Evolutionary conservation across 768 basidiomycete species (phyloP), one percentile per base, ranked within the genome.

Genomic region (Rhodotorula paludigena): DNA sequence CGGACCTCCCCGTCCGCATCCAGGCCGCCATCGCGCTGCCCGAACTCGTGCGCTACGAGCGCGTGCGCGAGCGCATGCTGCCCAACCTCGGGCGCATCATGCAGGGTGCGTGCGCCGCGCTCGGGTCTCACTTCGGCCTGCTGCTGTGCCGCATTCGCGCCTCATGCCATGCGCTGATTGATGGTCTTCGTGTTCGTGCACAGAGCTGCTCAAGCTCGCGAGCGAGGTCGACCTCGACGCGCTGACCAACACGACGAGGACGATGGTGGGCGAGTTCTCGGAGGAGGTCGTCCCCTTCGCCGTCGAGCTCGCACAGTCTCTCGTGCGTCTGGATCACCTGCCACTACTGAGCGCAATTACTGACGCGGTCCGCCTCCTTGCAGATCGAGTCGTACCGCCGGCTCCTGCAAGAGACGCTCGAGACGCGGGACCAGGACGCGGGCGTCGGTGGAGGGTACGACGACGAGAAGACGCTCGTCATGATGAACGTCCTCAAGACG

Each of bases 161-260:
- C 11, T 11, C 41, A 42, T 11, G 41, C 11, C 12, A 11, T 33
- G 23, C 41, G 18, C 41, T 25, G 20, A 10, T 45, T 47, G 30
- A 39, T 39, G 14, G 23, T 14, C 7, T 14, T 11, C 7, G n/a
- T 6, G 18, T 12, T 28, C 3, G 4, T 21, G 8, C 28, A 35
- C 42, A 48, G 55, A 57, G 36, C 49, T 60, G 21, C 38, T 61
- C 60, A 61, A 89, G 77, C 82, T 94, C 51, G 86, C 89, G n/a
- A 89, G 92, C 76, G 89, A 92, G 78, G 90, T 89, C 52, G 91
- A 93, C 77, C 80, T 94, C 51, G 90, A 93, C 76, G 83, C 89
- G 55, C 81, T 92, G 62, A 90, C 89, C 75, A 82, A 81, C 68
- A 84, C 87, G 74, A 90, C 91, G 87, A 88, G 90, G 74, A 84